phyloP scores from a whole-genome alignment of 2,329 filamentous ascomycete species.

The Apiospora kogelbergensis region DNA sequence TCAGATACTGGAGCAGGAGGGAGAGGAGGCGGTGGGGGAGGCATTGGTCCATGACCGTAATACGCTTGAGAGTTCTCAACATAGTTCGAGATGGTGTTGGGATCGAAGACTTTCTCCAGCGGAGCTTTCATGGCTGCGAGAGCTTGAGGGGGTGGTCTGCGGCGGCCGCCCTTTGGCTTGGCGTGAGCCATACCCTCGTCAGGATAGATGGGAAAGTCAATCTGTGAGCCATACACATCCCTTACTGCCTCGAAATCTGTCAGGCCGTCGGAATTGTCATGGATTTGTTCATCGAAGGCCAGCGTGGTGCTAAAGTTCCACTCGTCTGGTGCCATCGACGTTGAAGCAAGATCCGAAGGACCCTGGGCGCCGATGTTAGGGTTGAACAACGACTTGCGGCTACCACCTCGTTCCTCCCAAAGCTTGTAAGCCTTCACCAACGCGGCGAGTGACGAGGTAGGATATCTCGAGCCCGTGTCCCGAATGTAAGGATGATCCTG shows the following conservation, averaged over 20 bases:
- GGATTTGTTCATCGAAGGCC: constrained; percentile 60
- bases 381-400: constrained; percentile 62
- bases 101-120: constrained; percentile 65
- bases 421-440: constrained; percentile 71
- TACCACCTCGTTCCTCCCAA: constrained; percentile 75
- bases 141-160: constrained; percentile 58
- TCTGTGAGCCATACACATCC: constrained; percentile 59
- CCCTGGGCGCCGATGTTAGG: constrained; percentile 58
- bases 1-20: constrained; percentile 44
- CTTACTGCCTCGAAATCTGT: constrained; percentile 53
- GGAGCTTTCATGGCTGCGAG: constrained; percentile 59
- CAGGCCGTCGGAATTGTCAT: constrained; percentile 48
- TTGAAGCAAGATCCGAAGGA: constrained; percentile 43
- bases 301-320: constrained; percentile 69
- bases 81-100: constrained; percentile 64
- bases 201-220: constrained; percentile 50
- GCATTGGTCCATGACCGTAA: constrained; percentile 49
- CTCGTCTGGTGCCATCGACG: constrained; percentile 54
- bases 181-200: constrained; percentile 53
- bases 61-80: constrained; percentile 63
- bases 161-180: constrained; percentile 49
- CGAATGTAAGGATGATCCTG: constrained; percentile 69
- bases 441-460: constrained; percentile 61
- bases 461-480: constrained; percentile 62
- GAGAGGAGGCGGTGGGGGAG: constrained; percentile 29